phyloP scores from a whole-genome alignment of 2,329 filamentous ascomycete species.

The Alternaria consortialis region DNA sequence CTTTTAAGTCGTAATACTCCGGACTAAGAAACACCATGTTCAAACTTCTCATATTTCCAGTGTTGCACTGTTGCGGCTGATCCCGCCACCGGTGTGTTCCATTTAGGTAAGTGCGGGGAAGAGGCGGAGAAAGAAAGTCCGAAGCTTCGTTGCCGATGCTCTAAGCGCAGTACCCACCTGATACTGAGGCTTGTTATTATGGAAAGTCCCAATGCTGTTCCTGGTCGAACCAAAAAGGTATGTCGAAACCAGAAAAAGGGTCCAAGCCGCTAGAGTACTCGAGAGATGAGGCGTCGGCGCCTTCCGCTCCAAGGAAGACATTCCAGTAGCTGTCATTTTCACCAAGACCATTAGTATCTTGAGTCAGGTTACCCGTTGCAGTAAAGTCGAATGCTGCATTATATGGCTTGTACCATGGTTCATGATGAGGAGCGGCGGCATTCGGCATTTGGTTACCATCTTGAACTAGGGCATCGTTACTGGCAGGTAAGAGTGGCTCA shows the following conservation, averaged over 20 bases:
- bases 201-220: constrained; percentile 42
- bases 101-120: constrained; percentile 22
- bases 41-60: not conserved
- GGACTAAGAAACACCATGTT: not conserved
- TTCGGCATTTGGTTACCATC: not conserved
- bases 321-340: constrained; percentile 16
- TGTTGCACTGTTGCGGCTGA: not conserved
- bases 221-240: constrained; percentile 49
- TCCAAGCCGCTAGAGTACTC: constrained; percentile 28
- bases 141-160: constrained; percentile 30
- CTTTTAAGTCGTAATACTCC: not conserved
- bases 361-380: not conserved
- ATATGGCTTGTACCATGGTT: not conserved
- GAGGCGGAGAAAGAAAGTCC: constrained; percentile 25
- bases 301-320: constrained; percentile 14
- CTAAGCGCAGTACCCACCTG: not conserved
- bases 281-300: not conserved
- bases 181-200: constrained; percentile 13
- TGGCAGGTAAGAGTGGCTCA: not conserved
- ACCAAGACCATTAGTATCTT: not conserved
- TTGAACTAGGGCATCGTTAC: not conserved
- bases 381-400: not conserved
- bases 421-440: not conserved
- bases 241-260: constrained; percentile 47
- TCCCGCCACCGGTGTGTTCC: constrained; percentile 3